These are phyloP conservation scores for Penicillium sp. DNA, from an alignment of 2,329 filamentous ascomycete genomes.

Conservation along the genomic window DNA sequence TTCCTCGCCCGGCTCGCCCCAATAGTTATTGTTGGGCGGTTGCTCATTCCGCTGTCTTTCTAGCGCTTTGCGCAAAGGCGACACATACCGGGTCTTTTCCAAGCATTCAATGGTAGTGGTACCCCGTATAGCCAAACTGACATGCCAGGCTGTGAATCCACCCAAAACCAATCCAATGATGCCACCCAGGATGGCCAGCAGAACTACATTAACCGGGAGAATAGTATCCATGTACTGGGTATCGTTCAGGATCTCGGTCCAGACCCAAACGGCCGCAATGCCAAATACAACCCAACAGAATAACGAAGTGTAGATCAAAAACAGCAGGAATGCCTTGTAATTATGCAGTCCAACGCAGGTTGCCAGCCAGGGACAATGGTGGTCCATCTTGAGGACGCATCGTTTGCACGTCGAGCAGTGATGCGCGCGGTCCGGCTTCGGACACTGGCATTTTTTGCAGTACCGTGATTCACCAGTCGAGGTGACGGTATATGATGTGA, in stretches of 20 bases:
- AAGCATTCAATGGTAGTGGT: slow-evolving; percentile 95
- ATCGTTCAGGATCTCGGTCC: slow-evolving; percentile 72
- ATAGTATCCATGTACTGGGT: slow-evolving; percentile 69
- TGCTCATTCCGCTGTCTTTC: slow-evolving; percentile 61
- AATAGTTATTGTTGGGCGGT: slow-evolving; percentile 34
- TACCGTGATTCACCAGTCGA: slow-evolving; percentile 81
- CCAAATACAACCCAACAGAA: slow-evolving; percentile 81
- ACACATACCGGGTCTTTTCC: slow-evolving; percentile 92
- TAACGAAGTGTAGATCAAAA: slow-evolving; percentile 81
- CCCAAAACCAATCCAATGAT: slow-evolving; percentile 88
- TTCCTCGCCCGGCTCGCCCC: slow-evolving; percentile 24
- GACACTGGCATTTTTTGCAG: slow-evolving; percentile 95
- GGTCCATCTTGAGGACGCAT: slow-evolving; percentile 99
- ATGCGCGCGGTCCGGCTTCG: slow-evolving; percentile 92
- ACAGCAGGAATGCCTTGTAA: slow-evolving; percentile 92
- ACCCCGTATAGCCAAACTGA: slow-evolving; percentile 72
- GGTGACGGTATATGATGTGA: slow-evolving; percentile 85
- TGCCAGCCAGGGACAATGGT: slow-evolving; percentile 97
- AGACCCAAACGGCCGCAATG: slow-evolving; percentile 79
- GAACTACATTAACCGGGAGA: slow-evolving; percentile 85
- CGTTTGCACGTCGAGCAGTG: slow-evolving; percentile 93
- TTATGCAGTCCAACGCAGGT: slow-evolving; percentile 92
- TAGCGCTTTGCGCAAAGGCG: slow-evolving; percentile 69
- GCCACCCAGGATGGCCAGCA: slow-evolving; percentile 80
- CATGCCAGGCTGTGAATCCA: slow-evolving; percentile 89